Evolutionary conservation across 208 protist genomes (phyloP).

Genomic region (Crithidia acanthocephali): DNA sequence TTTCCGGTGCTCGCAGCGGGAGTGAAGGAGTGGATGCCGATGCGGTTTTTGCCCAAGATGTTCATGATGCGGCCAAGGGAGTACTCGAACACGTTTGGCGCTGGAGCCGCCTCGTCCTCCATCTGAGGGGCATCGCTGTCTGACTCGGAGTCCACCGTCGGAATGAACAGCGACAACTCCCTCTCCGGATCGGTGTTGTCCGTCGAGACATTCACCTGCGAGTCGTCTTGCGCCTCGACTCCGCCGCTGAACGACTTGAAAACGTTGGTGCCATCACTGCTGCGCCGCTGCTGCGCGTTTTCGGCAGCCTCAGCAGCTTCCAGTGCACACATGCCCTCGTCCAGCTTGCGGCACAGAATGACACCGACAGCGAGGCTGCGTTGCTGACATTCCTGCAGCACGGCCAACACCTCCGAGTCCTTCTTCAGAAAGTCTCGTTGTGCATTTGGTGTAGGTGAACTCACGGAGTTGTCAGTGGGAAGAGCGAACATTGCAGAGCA

Average conservation of each 20-base stretch:
- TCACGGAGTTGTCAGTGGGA: not conserved
- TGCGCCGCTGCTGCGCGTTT: not conserved
- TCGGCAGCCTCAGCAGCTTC: conserved; percentile 10
- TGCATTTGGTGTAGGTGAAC: not conserved
- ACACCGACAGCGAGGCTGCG: conserved; percentile 9
- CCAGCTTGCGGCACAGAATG: conserved; percentile 9
- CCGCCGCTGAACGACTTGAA: not conserved
- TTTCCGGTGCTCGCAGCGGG: not conserved
- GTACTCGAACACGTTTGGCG: not conserved
- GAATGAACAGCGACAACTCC: conserved; percentile 18
- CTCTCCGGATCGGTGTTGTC: conserved; percentile 6
- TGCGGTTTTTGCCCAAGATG: not conserved
- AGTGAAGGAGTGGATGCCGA: not conserved
- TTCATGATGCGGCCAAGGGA: not conserved
- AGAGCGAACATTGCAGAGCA: not conserved
- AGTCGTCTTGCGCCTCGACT: not conserved
- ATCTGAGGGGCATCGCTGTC: not conserved
- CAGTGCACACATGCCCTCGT: conserved; percentile 13
- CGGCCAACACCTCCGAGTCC: conserved; percentile 19
- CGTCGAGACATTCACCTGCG: not conserved
- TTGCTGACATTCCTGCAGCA: conserved; percentile 25
- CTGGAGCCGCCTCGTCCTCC: not conserved
- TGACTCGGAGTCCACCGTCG: conserved; percentile 8
- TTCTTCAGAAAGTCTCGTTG: not conserved
- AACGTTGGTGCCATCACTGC: not conserved